phyloP scores from a whole-genome alignment of 257 asterid species.

The Buddleja alternifolia region DNA sequence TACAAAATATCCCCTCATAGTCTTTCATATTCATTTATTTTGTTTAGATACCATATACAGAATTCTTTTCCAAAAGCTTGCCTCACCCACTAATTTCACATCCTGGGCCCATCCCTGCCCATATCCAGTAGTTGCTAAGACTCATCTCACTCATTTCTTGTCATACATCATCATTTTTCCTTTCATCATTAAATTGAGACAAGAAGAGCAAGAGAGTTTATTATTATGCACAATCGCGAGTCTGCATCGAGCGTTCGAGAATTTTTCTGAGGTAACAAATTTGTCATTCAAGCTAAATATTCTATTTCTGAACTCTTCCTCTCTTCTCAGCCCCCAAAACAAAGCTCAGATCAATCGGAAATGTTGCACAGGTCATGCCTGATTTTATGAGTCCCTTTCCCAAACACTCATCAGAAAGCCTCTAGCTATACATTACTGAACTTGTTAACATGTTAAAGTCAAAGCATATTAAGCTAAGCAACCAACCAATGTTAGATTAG shows the following conservation, averaged over 20 bases:
- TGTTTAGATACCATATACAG: no score
- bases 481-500: not conserved
- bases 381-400: not conserved
- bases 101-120: no score
- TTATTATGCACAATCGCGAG: not conserved
- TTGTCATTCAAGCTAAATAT: not conserved
- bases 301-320: not conserved
- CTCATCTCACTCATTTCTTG: not conserved
- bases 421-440: not conserved
- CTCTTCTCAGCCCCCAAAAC: not conserved
- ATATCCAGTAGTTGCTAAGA: no score
- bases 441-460: not conserved
- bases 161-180: not conserved
- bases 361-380: no score
- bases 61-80: no score
- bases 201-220: not conserved
- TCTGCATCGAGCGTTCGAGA: not conserved
- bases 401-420: conserved; percentile 11
- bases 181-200: not conserved
- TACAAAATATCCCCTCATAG: no score
- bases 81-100: no score
- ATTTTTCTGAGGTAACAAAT: not conserved
- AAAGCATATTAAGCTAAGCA: not conserved
- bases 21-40: no score
- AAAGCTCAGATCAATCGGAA: not conserved